Evolutionary conservation across 768 basidiomycete species (phyloP), one percentile per base, ranked within the genome.

Genomic region (Gloeopeniophorella convolvens): DNA sequence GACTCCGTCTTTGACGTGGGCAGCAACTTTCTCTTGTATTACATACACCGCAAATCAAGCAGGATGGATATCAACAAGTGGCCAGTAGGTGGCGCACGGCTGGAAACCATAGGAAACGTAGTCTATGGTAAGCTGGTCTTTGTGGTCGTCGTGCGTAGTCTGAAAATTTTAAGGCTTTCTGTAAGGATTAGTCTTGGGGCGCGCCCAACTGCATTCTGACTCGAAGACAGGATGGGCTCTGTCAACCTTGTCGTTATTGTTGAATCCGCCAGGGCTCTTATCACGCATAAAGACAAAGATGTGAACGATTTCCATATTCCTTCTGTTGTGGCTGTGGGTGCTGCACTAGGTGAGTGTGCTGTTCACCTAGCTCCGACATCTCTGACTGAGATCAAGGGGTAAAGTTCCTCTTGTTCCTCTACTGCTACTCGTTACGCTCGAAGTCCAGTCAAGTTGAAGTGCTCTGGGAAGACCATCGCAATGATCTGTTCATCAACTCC

Each of bases 401-500:
- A 55, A 99, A 99, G 67, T 74, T 91, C 39, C 36, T 83, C 0
- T 77, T 99, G 35, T 98, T 98, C 70, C 31, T 92, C 4, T 96
- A 92, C 68, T 93, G 93, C 65, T 79, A 71, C 60, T 75, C 88
- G 3, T 74, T 95, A 37, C 81, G 89, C 24, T 76, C 75, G 27
- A 80, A 78, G 56, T 92, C 88, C 5, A 93, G 89, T 60, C 96
- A 99, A 67, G 95, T 99, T 2, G 79, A 80, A 39, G 80, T 96
- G n/a, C 76, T 96, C 24, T 97, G 91, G 92, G 89, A 96, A 66
- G 95, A 98, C 63, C 94, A 97, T 57, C 75, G 94, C 58, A 97
- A 93, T 60, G 95, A 95, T 61, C 63, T 92, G n/a, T 88, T 80
- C 63, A 82, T 91, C 63, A 92, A 92, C 60, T 70, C 76, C 21